phyloP scores from a whole-genome alignment of 1,284 basidiomycete species.

The Malassezia sp. region DNA sequence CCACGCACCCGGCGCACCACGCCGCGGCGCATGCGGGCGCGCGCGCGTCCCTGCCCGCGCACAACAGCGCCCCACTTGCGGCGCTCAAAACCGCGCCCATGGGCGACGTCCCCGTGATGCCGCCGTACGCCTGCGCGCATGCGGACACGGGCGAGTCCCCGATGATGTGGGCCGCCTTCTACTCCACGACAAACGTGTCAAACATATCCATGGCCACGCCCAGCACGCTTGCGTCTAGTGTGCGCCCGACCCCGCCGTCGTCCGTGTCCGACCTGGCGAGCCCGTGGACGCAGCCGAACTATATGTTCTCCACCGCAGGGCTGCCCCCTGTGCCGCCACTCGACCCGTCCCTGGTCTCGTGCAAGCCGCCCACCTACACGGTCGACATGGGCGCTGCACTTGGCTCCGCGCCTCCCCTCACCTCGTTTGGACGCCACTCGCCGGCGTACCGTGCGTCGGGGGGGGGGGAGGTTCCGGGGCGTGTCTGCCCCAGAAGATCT shows the following conservation, averaged over 20 bases:
- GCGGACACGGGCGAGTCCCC: too few species aligned
- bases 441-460: too few species aligned
- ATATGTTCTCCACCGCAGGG: too few species aligned
- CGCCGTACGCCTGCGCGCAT: not conserved
- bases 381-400: too few species aligned
- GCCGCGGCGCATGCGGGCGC: not conserved
- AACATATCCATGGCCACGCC: conserved; percentile 9
- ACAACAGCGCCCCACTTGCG: conserved; percentile 1
- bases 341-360: too few species aligned
- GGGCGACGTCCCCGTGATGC: not conserved
- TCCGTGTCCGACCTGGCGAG: conserved; percentile 30
- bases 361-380: too few species aligned
- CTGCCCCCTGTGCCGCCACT: too few species aligned
- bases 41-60: conserved; percentile 12
- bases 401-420: too few species aligned
- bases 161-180: conserved; percentile 6
- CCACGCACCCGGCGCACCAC: not conserved
- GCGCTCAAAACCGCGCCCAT: not conserved
- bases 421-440: too few species aligned
- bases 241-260: conserved; percentile 38
- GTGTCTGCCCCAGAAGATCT: too few species aligned
- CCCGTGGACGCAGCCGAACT: conserved; percentile 2
- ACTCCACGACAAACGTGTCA: conserved; percentile 9
- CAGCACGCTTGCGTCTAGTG: conserved; percentile 21
- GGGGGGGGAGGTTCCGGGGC: too few species aligned